phyloP scores from a whole-genome alignment of 305 asterid genomes.

The Solanum hybrid region DNA sequence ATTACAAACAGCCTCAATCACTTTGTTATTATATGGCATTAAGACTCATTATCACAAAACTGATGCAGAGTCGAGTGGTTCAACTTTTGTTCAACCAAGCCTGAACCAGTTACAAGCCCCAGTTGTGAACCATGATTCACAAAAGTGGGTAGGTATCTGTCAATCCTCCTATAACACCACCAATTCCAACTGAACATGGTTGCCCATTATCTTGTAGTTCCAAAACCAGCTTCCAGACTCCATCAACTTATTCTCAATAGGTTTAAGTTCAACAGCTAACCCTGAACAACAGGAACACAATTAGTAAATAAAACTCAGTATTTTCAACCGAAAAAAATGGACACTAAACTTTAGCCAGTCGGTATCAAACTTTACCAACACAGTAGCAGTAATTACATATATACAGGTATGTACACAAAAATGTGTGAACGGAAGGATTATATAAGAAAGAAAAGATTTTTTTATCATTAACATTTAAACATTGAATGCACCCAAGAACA shows the following conservation, averaged over 20 bases:
- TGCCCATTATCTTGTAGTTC: conserved; percentile 56
- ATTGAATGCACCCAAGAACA: not conserved
- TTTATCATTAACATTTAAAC: not conserved
- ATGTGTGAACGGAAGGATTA: not conserved
- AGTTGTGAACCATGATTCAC: conserved; percentile 84
- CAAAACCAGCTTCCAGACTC: conserved; percentile 93
- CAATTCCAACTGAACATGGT: conserved; percentile 63
- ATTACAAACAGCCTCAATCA: conserved; percentile 23
- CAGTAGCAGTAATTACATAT: not conserved
- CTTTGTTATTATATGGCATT: conserved; percentile 7
- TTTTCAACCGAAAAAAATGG: not conserved
- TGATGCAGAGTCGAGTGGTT: conserved; percentile 34
- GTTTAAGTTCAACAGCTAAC: conserved; percentile 46
- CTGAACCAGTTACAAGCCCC: conserved; percentile 16
- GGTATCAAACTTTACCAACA: not conserved
- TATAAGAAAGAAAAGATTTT: not conserved
- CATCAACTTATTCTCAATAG: conserved; percentile 54
- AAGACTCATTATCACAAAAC: conserved; percentile 10
- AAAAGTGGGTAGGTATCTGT: conserved; percentile 7
- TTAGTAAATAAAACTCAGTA: conserved; percentile 3
- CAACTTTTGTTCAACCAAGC: conserved; percentile 86
- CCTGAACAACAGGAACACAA: conserved; percentile 37
- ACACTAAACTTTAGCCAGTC: not conserved
- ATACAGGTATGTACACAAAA: not conserved
- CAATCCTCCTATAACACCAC: conserved; percentile 38